Base-by-base conservation (phyloP, 2,329 filamentous ascomycete species). In the Leptographium radiaticola region DNA sequence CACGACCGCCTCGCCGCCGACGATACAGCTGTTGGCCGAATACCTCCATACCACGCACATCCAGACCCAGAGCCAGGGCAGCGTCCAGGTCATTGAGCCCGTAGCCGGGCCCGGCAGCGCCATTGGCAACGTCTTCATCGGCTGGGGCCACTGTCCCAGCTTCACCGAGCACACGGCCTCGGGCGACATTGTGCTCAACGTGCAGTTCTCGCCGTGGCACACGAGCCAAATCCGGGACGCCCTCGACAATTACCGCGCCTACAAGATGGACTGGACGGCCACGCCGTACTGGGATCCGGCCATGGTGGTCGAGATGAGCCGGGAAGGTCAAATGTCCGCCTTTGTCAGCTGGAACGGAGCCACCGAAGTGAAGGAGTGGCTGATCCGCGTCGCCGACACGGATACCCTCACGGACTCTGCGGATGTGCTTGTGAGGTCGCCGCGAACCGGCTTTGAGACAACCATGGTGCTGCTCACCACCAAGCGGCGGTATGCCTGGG, bases 61-160 rank as follows among this genome's bases (percentile, higher is more conserved):
- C 33, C 52, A 59, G 25, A 55, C 59, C 15, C 59, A 60, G 52
- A 56, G 54, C 43, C 71, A 73, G 57, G 70, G 70, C 10, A 70
- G 67, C 33, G 72, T 76, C 33, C 79, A 83, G 57, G 59, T 77
- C 6, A 68, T 82, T 0, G 70, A 73, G 0, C 73, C 74, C 52
- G 25, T 20, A n/a, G 16, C 31, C 9, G 39, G 30, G 31, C 16
- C 39, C n/a, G 39, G 39, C 39, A 16, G n/a, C 39, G 16, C 38
- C 6, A 40, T 25, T 1, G 74, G 74, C 36, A 75, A 79, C 55
- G 71, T 73, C 7, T 66, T 81, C 47, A 72, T 82, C 38, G 75
- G 76, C 55, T 83, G 78, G 77, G 78, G 79, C 4, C 71, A 69
- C 0, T 68, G 70, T 12, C 73, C 73, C 0, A 71, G 70, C 1